Percentiles rank a stretch among this genome's conserved stretches.
phyloP scores from a whole-genome alignment of 805 yeast genomes.

The Peterozyma xylosa region DNA sequence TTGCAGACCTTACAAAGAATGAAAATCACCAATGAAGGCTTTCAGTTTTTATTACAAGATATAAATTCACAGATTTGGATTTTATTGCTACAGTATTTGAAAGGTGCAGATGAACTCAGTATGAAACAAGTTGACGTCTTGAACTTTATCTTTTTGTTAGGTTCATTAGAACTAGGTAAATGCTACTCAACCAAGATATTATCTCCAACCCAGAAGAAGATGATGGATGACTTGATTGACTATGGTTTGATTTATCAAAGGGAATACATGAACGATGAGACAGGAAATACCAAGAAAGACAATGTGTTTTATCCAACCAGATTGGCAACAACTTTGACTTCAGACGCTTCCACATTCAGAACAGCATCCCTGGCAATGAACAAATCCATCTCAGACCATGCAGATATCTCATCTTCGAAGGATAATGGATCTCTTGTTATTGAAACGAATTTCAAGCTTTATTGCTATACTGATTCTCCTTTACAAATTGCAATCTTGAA shows the following conservation, averaged over 20 bases:
- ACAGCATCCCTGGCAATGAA: conserved; percentile 73
- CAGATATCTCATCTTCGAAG: conserved; percentile 16
- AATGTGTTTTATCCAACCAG: conserved; percentile 83
- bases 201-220: conserved; percentile 71
- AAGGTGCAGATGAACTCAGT: conserved; percentile 72
- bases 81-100: conserved; percentile 74
- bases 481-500: conserved; percentile 89
- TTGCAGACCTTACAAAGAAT: conserved; percentile 25
- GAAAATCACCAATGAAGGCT: conserved; percentile 83
- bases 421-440: conserved; percentile 67
- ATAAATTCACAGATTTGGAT: conserved; percentile 95
- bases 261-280: conserved; percentile 8
- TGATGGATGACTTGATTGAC: conserved; percentile 86
- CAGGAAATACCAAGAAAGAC: conserved; percentile 28
- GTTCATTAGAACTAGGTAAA: conserved; percentile 85
- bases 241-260: conserved; percentile 75
- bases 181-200: conserved; percentile 69
- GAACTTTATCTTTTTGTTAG: conserved; percentile 88
- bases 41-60: conserved; percentile 89
- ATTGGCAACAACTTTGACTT: conserved; percentile 81
- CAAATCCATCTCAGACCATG: conserved; percentile 42
- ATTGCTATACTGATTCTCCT: conserved; percentile 91
- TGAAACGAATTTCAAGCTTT: conserved; percentile 89
- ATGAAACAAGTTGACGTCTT: conserved; percentile 96
- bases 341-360: conserved; percentile 67